These are phyloP conservation scores for Apocynum venetum DNA, from an alignment of 257 asterid genomes.

Conservation along the genomic window DNA sequence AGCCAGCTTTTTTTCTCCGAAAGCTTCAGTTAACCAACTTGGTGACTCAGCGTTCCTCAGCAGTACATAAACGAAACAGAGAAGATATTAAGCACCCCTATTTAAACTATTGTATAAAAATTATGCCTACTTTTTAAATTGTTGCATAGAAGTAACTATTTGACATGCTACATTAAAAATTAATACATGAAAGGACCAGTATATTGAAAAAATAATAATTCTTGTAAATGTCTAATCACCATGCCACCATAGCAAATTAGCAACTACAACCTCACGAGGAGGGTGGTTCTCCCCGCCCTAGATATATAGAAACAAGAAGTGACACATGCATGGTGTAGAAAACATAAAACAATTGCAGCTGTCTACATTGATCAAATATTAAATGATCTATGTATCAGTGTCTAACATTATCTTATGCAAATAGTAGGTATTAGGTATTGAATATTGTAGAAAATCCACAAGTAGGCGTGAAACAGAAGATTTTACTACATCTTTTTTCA, in stretches of 20 bases:
- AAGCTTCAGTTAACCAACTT: neutral
- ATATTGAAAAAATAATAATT: neutral
- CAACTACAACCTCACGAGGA: slow-evolving; percentile 5
- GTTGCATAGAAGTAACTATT: neutral
- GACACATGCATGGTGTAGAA: slow-evolving; percentile 4
- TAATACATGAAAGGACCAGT: neutral
- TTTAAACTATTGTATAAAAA: neutral
- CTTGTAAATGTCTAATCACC: neutral
- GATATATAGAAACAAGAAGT: slow-evolving; percentile 1
- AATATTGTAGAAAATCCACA: neutral
- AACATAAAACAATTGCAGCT: neutral
- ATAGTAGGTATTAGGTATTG: slow-evolving; percentile 9
- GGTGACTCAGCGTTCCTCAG: neutral
- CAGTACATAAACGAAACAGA: neutral
- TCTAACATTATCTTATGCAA: neutral
- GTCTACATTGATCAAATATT: neutral
- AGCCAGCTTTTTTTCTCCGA: neutral
- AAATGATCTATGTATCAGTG: neutral
- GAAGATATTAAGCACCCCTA: neutral
- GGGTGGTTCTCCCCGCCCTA: neutral
- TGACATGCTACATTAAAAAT: neutral
- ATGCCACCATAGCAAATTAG: neutral
- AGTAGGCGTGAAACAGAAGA: neutral
- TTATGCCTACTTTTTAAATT: neutral
- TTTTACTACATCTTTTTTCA: neutral